Evolutionary conservation across 108 stramenopile genomes (phyloP), one percentile per base, ranked within the genome.

Genomic region (Craspedostauros australis): DNA sequence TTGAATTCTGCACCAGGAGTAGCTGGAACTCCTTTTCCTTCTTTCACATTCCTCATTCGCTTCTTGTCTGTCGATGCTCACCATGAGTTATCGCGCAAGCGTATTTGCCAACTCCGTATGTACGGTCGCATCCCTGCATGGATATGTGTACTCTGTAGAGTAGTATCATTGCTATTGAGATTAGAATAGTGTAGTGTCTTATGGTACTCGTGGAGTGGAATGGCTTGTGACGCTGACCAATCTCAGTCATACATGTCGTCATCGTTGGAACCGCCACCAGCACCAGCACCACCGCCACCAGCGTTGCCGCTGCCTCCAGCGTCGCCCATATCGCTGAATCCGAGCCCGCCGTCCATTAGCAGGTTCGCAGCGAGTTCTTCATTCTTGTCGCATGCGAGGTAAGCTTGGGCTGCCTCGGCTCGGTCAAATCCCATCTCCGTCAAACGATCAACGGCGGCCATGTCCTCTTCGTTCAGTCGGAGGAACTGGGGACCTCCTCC

Each of bases 311-410:
- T 75, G 20, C 71, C 77, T 7, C 64, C 75, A 29, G 57, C 70
- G 21, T 74, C 60, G 25, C 59, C 73, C 68, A 70, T 73, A n/a
- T n/a, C n/a, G n/a, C n/a, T n/a, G n/a, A n/a, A n/a, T n/a, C n/a
- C n/a, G n/a, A n/a, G n/a, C n/a, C n/a, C n/a, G n/a, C 71, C 72
- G 55, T 93, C 91, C 85, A 99, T 93, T 53, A 99, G 68, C 38
- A 96, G 75, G 54, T 99, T 98, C 9, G 98, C 98, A 1, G 98
- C 98, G 63, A 96, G 71, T 11, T 85, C 94, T 62, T 98, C 95
- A 70, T 99, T 96, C 85, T 97, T 99, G 72, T 99, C 98, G 58
- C 98, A 99, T 5, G 96, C 96, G 57, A 99, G 68, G 74, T 94
- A 99, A 6, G 98, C 98, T 77, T 97, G 95, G 5, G 88, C 90